Evolutionary conservation across 2,329 filamentous ascomycete species (phyloP).

Genomic region (Pseudophaeomoniella oleicola): DNA sequence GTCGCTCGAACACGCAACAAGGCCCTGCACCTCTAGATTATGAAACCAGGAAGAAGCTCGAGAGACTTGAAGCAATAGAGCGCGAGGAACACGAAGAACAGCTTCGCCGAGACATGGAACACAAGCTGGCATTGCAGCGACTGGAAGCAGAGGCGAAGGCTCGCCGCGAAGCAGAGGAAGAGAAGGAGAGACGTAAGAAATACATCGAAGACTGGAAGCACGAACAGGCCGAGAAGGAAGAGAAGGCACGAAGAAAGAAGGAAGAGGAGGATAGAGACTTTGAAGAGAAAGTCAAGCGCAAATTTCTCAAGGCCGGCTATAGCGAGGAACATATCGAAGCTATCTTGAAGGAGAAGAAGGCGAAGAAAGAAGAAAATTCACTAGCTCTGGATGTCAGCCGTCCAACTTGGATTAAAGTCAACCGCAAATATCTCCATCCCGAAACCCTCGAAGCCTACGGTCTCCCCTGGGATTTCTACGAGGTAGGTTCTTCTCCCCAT

Average conservation of each 20-base stretch:
- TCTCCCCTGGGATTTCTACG: conserved; percentile 31
- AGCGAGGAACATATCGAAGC: conserved; percentile 26
- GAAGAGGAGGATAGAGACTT: conserved; percentile 38
- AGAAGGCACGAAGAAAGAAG: conserved; percentile 31
- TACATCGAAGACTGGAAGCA: conserved; percentile 12
- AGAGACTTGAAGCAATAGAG: conserved; percentile 2
- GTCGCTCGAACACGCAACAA: not conserved
- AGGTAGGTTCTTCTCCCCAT: conserved; percentile 20
- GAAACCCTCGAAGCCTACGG: conserved; percentile 30
- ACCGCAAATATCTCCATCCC: conserved; percentile 29
- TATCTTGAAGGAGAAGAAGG: conserved; percentile 19
- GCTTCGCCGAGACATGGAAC: conserved; percentile 13
- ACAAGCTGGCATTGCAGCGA: conserved; percentile 7
- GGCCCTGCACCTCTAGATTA: conserved; percentile 17
- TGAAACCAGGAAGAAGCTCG: conserved; percentile 19
- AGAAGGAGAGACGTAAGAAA: conserved; percentile 14
- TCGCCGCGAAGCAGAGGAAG: conserved; percentile 16
- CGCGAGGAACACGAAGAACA: conserved; percentile 8
- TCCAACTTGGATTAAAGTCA: conserved; percentile 31
- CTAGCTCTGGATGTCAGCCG: conserved; percentile 15
- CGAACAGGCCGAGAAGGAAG: conserved; percentile 21
- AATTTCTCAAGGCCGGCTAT: conserved; percentile 21
- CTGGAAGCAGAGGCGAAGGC: conserved; percentile 13
- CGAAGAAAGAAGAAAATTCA: conserved; percentile 21
- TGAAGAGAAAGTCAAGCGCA: conserved; percentile 20